Evolutionary conservation across 2,329 filamentous ascomycete species (phyloP), one percentile per base, ranked within the genome.

Genomic region (Colletotrichum tabaci): DNA sequence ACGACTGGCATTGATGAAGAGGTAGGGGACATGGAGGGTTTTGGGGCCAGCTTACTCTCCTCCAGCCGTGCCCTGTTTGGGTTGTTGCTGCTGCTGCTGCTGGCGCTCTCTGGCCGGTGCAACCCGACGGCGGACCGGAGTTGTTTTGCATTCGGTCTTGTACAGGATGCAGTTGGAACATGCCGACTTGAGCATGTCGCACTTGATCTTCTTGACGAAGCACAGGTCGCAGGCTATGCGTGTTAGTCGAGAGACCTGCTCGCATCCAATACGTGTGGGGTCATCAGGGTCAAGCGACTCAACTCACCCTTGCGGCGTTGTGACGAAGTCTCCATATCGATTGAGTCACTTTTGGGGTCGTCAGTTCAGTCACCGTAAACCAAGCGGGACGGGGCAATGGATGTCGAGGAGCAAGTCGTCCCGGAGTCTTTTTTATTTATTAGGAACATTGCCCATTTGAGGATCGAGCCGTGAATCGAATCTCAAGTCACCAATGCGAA

Each of bases 191-290:
- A 83, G 60, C 79, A 82, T 82, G 73, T 86, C 83, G 60, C 84
- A 86, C 73, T 84, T 84, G 57, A 86, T 84, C 78, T 86, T 85
- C 75, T 85, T 85, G 15, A 75, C 81, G 61, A 82, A 85, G 76
- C 84, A 86, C 49, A 84, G 77, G 73, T 85, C 83, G 68, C 83
- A 84, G 0, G 82, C 83, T 83, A 18, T 16, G 26, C n/a, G 13
- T 53, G 30, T 73, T 42, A 73, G 71, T 42, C 26, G 9, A 18
- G 49, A n/a, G n/a, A 38, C 16, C 13, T 74, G 8, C 10, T 30
- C 10, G 8, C 30, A 56, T 18, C 52, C 18, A 3, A 38, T 38
- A 10, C 35, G 9, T 38, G 35, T 38, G 35, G 35, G 35, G 35
- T 38, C 35, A 38, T 35, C 30, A 35, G 35, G 35, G 2, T 57